Evolutionary conservation across 1,139 yeast genomes (phyloP).

Genomic region (Blastobotrys arbuscula): DNA sequence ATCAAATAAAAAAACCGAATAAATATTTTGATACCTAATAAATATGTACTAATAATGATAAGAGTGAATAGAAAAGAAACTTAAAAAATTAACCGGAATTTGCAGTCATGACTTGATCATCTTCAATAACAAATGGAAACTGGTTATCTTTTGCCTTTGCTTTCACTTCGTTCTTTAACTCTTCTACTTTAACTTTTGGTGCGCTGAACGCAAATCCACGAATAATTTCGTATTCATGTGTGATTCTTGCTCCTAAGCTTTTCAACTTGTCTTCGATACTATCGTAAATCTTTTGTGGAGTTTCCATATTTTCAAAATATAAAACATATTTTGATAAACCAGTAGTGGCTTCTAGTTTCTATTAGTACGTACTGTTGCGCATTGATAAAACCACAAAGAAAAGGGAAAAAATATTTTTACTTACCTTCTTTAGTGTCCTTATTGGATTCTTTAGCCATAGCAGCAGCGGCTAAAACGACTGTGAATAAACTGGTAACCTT

Average conservation of each 20-base stretch:
- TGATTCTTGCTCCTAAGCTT: conserved; percentile 36
- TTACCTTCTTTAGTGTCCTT: background rate
- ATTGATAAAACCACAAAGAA: background rate
- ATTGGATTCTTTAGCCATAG: conserved; percentile 13
- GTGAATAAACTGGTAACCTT: conserved; percentile 17
- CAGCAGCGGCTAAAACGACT: conserved; percentile 12
- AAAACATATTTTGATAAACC: conserved; percentile 29
- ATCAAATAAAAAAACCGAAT: background rate
- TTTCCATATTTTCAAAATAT: conserved; percentile 33
- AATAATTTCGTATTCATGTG: conserved; percentile 38
- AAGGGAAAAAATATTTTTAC: background rate
- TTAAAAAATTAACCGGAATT: background rate
- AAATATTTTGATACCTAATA: background rate
- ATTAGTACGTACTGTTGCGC: background rate
- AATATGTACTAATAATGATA: background rate
- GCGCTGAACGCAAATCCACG: conserved; percentile 38
- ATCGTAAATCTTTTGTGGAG: conserved; percentile 33
- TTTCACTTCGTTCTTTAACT: conserved; percentile 23
- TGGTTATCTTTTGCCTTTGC: conserved; percentile 23
- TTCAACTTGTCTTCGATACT: conserved; percentile 31
- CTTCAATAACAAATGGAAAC: conserved; percentile 39
- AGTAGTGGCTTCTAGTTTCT: background rate
- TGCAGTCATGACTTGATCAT: conserved; percentile 28
- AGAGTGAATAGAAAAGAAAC: background rate
- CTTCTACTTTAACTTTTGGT: conserved; percentile 26